Evolutionary conservation across 345 rosid genomes (phyloP).

Genomic region (Streptanthus diversifolius): DNA sequence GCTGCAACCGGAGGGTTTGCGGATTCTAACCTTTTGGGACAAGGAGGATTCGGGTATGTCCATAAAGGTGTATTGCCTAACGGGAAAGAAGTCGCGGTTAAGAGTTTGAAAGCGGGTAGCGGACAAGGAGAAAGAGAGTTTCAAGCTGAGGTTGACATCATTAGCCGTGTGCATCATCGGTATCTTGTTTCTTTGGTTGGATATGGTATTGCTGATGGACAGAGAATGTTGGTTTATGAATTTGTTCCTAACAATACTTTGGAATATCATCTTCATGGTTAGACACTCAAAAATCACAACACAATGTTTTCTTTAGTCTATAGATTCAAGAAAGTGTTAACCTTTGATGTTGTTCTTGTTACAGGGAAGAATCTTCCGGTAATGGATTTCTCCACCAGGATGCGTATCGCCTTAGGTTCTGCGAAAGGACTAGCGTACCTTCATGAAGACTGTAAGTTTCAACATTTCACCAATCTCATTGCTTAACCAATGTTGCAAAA

Average conservation of each 20-base stretch:
- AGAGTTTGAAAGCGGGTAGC: slow-evolving; percentile 80
- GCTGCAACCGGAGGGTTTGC: slow-evolving; percentile 75
- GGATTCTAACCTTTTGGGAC: slow-evolving; percentile 64
- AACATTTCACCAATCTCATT: not conserved
- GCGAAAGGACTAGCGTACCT: slow-evolving; percentile 97
- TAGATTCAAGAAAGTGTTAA: not conserved
- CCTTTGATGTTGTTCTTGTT: not conserved
- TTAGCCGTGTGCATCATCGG: slow-evolving; percentile 96
- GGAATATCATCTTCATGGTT: slow-evolving; percentile 85
- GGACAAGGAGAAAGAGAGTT: slow-evolving; percentile 98
- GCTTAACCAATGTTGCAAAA: slow-evolving; percentile 4
- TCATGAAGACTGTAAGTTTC: slow-evolving; percentile 86
- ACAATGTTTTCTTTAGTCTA: not conserved
- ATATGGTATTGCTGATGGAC: slow-evolving; percentile 80
- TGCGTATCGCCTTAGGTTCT: slow-evolving; percentile 78
- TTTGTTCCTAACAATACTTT: slow-evolving; percentile 77
- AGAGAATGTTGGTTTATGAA: slow-evolving; percentile 89
- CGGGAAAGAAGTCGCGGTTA: slow-evolving; percentile 85
- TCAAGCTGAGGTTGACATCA: slow-evolving; percentile 95
- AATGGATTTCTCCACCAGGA: slow-evolving; percentile 74
- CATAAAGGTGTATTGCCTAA: slow-evolving; percentile 82
- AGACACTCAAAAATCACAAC: not conserved
- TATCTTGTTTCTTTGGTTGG: slow-evolving; percentile 91
- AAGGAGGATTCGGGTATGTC: slow-evolving; percentile 96
- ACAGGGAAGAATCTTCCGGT: slow-evolving; percentile 67